Base-by-base conservation (phyloP, 2,329 filamentous ascomycete genomes). In the Hypoxylon sp. region DNA sequence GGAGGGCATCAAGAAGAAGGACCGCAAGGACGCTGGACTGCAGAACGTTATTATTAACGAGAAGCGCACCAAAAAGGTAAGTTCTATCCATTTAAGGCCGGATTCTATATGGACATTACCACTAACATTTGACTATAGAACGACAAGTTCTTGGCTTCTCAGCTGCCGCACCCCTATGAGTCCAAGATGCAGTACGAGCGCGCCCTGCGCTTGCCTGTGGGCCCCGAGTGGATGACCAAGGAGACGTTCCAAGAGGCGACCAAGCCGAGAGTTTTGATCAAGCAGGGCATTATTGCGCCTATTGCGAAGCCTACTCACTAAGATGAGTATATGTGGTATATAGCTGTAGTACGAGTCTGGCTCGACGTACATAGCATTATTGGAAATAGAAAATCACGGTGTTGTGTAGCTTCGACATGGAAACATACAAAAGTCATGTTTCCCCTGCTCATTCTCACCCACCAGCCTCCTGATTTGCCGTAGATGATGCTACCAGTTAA, bases 221-320 rank as follows among this genome's bases (percentile, higher is more conserved):
- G 96, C 1, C 93, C 92, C 14, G 95, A 99, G 81, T 99, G 95
- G 95, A 90, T 91, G 74, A 98, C 95, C n/a, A 98, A 97, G 87
- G 90, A 94, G 83, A 94, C 92, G 13, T 96, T 96, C 86, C 95
- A 98, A 84, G 89, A 92, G 74, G 89, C 89, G 68, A 97, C 92
- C 66, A 97, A 95, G 87, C 96, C 96, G 65, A 89, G 94, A 75
- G 88, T 98, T 72, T 85, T 98, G 80, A 84, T 97, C 79, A 98
- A 97, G 85, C 93, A 95, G 82, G 96, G 96, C 51, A 86, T 97
- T 73, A 94, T 99, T 80, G 88, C 89, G 75, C 92, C 96, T 44
- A 93, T 99, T 88, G 89, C 91, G 64, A 95, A 92, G 83, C 95
- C 95, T 17, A 84, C 73, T 40, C 73, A 77, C 53, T 79, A 64